Evolutionary conservation across 2,329 filamentous ascomycete genomes (phyloP).

Genomic region (Apiospora malaysiana): DNA sequence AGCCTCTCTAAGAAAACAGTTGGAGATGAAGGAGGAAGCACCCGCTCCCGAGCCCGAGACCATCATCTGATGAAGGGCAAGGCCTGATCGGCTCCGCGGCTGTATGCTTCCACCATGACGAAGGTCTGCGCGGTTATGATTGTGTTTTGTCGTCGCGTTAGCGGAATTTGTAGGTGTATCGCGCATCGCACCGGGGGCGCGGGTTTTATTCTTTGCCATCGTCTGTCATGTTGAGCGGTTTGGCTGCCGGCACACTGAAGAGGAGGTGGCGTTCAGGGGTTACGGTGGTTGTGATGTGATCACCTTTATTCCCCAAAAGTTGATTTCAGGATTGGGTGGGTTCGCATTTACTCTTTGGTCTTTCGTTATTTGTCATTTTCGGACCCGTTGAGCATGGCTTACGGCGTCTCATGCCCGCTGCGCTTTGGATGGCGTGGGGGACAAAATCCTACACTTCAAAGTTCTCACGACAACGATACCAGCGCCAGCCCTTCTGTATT

Average conservation of each 20-base stretch:
- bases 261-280: constrained; percentile 20
- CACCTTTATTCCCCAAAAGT: constrained; percentile 20
- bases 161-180: constrained; percentile 12
- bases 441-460: not conserved
- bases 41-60: constrained; percentile 26
- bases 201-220: constrained; percentile 9
- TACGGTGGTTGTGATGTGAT: constrained; percentile 18
- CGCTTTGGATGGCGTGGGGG: not conserved
- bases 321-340: constrained; percentile 3
- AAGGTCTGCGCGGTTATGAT: constrained; percentile 4
- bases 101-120: not conserved
- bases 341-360: constrained; percentile 8
- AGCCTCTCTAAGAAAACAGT: constrained; percentile 39
- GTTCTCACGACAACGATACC: constrained; percentile 20
- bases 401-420: not conserved
- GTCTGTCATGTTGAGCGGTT: not conserved
- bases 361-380: constrained; percentile 13
- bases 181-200: not conserved
- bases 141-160: constrained; percentile 12
- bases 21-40: constrained; percentile 34
- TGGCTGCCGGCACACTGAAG: not conserved
- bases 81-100: not conserved
- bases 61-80: not conserved
- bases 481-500: constrained; percentile 32
- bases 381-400: not conserved